Evolutionary conservation across 495 filamentous ascomycete species (phyloP).

Genomic region (Amorphotheca resinae): DNA sequence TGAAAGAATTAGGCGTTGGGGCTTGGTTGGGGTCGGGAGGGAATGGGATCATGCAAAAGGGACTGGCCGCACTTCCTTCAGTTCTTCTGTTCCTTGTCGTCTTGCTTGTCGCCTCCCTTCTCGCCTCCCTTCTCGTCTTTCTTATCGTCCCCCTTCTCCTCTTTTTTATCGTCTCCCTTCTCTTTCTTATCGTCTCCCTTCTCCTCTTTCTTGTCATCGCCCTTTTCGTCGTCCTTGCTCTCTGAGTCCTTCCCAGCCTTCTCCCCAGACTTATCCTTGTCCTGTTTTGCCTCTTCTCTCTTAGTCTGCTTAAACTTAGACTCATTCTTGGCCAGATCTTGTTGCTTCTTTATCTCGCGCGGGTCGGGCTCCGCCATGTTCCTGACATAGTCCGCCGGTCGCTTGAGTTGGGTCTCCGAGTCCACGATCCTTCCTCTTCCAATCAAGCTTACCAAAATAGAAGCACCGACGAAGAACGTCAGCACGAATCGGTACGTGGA

Average conservation of each 20-base stretch:
- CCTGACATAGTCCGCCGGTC: slow-evolving; percentile 51
- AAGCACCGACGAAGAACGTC: slow-evolving; percentile 82
- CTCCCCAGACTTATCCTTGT: slow-evolving; percentile 25
- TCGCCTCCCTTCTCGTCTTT: no score
- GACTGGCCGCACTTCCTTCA: neutral
- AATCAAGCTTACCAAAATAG: slow-evolving; percentile 76
- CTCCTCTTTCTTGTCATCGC: slow-evolving; percentile 14
- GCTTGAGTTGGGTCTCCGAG: slow-evolving; percentile 27
- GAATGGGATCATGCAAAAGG: no score
- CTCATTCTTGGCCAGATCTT: slow-evolving; percentile 30
- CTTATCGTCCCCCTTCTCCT: slow-evolving; percentile 1
- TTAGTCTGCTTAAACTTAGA: slow-evolving; percentile 26
- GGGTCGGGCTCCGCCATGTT: no score
- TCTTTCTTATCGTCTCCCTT: slow-evolving; percentile 10
- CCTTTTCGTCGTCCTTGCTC: slow-evolving; percentile 18
- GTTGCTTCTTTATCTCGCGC: slow-evolving; percentile 45
- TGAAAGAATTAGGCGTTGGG: no score
- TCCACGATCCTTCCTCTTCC: slow-evolving; percentile 69
- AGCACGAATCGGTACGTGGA: slow-evolving; percentile 87
- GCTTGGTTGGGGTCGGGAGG: no score
- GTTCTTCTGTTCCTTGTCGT: slow-evolving; percentile 9
- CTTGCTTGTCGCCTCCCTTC: slow-evolving; percentile 5
- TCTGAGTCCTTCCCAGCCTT: slow-evolving; percentile 20
- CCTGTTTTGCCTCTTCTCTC: slow-evolving; percentile 25
- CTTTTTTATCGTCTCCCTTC: slow-evolving; percentile 2